Percentiles rank a stretch among this genome's conserved stretches.
These are phyloP conservation scores for Hygrocybe coccinea DNA, from an alignment of 768 basidiomycete species.

Conservation along the genomic window DNA sequence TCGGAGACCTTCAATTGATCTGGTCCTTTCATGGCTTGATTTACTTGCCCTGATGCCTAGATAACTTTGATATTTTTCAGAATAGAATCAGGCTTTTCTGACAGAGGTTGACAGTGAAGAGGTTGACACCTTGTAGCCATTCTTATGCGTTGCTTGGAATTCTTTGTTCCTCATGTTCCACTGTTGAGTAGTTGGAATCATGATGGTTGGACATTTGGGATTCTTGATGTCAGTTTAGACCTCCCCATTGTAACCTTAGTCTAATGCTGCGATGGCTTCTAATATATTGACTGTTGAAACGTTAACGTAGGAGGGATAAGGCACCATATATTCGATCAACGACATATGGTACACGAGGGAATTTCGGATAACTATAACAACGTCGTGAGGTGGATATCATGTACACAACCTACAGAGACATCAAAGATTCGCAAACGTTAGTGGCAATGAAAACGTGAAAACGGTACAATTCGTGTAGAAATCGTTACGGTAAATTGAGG, in stretches of 20 bases:
- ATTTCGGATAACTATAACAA: neutral
- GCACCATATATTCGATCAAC: constrained; percentile 3
- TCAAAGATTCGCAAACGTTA: neutral
- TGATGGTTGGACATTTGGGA: no score
- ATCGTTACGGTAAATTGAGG: neutral
- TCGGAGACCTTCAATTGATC: neutral
- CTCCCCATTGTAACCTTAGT: no score
- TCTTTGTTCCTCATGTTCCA: no score
- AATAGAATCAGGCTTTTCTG: no score
- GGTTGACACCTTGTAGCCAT: no score
- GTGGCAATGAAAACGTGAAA: neutral
- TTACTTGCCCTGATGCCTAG: neutral
- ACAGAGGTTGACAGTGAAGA: no score
- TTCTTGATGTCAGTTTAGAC: no score
- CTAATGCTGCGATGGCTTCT: no score
- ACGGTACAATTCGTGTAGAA: no score
- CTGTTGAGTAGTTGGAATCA: no score
- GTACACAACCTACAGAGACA: neutral
- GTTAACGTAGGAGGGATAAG: neutral
- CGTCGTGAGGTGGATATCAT: neutral
- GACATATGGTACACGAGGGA: neutral
- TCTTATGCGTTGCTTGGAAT: no score
- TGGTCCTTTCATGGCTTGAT: neutral
- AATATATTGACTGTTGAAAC: neutral
- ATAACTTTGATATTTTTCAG: neutral